Percentiles rank a stretch among this genome's conserved stretches.
Evolutionary conservation across 2,329 filamentous ascomycete species (phyloP).

Genomic region (Fusarium chaquense): DNA sequence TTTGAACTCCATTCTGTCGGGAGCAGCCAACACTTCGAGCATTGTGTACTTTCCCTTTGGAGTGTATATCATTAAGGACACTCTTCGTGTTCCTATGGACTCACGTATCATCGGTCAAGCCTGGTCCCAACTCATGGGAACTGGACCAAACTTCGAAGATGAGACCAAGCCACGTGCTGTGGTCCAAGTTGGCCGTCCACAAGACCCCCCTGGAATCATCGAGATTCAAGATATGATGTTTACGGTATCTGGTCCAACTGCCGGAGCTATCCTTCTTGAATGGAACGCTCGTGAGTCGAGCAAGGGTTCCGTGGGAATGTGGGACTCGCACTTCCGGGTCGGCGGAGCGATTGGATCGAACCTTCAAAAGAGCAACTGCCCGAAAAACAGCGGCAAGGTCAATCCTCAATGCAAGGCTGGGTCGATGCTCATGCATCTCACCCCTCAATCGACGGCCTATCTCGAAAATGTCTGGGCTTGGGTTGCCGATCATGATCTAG

Average conservation of each 20-base stretch:
- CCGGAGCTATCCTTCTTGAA: constrained; percentile 20
- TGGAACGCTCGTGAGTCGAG: constrained; percentile 67
- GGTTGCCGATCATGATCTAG: constrained; percentile 71
- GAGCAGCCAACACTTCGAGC: constrained; percentile 45
- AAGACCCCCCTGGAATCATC: constrained; percentile 66
- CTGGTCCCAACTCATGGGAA: constrained; percentile 58
- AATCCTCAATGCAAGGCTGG: constrained; percentile 68
- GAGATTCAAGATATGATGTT: constrained; percentile 75
- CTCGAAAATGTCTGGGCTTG: constrained; percentile 71
- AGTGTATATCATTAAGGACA: constrained; percentile 59
- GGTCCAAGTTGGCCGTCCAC: constrained; percentile 66
- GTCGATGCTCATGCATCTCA: constrained; percentile 64
- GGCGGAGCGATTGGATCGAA: constrained; percentile 50
- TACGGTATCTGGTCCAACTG: constrained; percentile 53
- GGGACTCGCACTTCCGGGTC: constrained; percentile 62
- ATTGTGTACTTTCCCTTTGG: constrained; percentile 59
- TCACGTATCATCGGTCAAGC: constrained; percentile 61
- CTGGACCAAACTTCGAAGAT: constrained; percentile 49
- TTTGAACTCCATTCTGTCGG: constrained; percentile 50
- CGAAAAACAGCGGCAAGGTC: constrained; percentile 14
- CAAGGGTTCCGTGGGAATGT: constrained; percentile 61
- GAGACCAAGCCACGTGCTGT: constrained; percentile 62
- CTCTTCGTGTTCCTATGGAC: constrained; percentile 59
- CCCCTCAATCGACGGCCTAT: constrained; percentile 59
- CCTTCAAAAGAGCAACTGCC: constrained; percentile 40